These are phyloP conservation scores for Puccinia novopanici DNA, from an alignment of 1,284 basidiomycete species.

Conservation along the genomic window DNA sequence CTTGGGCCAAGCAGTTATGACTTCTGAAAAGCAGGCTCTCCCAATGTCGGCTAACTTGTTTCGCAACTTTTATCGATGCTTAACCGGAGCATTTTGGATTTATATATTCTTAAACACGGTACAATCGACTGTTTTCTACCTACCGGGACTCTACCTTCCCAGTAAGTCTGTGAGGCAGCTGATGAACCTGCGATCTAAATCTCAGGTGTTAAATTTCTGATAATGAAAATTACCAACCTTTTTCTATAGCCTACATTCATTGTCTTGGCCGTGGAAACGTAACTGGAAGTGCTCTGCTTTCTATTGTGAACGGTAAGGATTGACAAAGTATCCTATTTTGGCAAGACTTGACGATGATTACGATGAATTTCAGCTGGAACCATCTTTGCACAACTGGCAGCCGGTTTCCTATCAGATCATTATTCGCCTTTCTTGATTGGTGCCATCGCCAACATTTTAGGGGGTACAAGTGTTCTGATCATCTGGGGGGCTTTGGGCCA, in stretches of 20 bases:
- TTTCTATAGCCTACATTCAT: constrained; percentile 4
- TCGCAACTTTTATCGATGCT: neutral
- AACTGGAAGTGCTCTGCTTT: constrained; percentile 18
- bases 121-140: constrained; percentile 38
- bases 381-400: constrained; percentile 11
- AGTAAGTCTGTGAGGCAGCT: constrained; percentile 7
- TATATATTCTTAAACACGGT: constrained; percentile 37
- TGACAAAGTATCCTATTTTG: neutral
- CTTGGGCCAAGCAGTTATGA: neutral
- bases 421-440: constrained; percentile 42
- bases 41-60: neutral
- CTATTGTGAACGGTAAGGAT: constrained; percentile 20
- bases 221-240: too few relatives aligned
- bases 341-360: too few relatives aligned
- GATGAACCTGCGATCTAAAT: too few relatives aligned
- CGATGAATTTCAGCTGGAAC: neutral
- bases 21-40: neutral
- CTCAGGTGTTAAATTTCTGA: neutral
- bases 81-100: constrained; percentile 24
- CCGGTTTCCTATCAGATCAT: constrained; percentile 38
- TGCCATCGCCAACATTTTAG: constrained; percentile 5
- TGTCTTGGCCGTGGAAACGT: constrained; percentile 8
- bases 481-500: constrained; percentile 36
- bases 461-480: constrained; percentile 16
- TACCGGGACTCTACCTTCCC: constrained; percentile 45